These are phyloP conservation scores for Clarireedia hainanense DNA, from an alignment of 2,329 filamentous ascomycete species.

Conservation along the genomic window DNA sequence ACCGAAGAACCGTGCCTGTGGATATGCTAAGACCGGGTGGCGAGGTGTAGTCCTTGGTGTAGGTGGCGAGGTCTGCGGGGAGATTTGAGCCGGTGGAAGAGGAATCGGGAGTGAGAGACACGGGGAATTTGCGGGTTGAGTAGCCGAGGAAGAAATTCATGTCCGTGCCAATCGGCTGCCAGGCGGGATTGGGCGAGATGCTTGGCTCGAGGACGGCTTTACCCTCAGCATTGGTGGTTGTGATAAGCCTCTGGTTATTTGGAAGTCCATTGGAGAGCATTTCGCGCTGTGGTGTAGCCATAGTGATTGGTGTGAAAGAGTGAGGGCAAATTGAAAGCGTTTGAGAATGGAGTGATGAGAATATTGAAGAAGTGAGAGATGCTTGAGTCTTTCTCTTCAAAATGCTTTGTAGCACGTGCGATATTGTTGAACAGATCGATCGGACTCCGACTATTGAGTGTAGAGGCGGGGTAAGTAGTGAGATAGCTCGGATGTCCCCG, in stretches of 20 bases:
- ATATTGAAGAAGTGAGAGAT: neutral
- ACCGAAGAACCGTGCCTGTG: constrained; percentile 19
- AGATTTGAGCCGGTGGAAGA: neutral
- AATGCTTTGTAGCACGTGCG: neutral
- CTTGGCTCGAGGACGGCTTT: constrained; percentile 17
- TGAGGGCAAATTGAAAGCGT: neutral
- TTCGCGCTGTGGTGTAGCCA: neutral
- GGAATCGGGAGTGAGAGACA: neutral
- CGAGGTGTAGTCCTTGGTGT: constrained; percentile 12
- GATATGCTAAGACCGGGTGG: constrained; percentile 18
- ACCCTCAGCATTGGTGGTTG: constrained; percentile 14
- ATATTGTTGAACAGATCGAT: too few relatives aligned
- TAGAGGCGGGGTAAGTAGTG: neutral
- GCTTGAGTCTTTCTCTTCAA: too few relatives aligned
- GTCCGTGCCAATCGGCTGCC: constrained; percentile 12
- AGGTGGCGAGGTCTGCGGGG: constrained; percentile 14
- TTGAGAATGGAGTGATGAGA: neutral
- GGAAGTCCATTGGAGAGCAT: constrained; percentile 16
- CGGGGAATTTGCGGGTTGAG: constrained; percentile 18
- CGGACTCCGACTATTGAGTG: too few relatives aligned
- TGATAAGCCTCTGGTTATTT: constrained; percentile 20
- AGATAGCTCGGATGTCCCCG: neutral
- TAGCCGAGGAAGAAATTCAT: constrained; percentile 23
- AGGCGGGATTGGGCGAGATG: constrained; percentile 11
- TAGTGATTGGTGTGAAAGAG: neutral